Evolutionary conservation across 768 basidiomycete species (phyloP).

Genomic region (Naganishia onofrii): DNA sequence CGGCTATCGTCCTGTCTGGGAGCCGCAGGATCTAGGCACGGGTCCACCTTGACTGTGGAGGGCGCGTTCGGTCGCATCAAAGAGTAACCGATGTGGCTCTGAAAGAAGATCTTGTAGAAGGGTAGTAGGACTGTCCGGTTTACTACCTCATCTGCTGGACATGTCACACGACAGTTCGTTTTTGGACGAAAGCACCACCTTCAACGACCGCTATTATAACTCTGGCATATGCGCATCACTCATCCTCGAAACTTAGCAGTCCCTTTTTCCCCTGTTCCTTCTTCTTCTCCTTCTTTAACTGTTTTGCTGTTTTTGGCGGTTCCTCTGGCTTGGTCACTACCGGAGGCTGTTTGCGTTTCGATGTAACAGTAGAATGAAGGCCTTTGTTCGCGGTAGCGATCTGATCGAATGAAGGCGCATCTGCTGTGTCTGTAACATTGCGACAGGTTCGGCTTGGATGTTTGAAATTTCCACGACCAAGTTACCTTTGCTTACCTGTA

Average conservation of each 20-base stretch:
- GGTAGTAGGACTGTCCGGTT: too few relatives aligned
- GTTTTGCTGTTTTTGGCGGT: conserved; percentile 25
- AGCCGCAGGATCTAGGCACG: too few relatives aligned
- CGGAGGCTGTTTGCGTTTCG: conserved; percentile 48
- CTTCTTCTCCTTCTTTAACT: conserved; percentile 50
- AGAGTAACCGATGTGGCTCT: too few relatives aligned
- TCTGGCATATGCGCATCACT: background rate
- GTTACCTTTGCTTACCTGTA: background rate
- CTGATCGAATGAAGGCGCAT: conserved; percentile 29
- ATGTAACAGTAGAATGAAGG: conserved; percentile 30
- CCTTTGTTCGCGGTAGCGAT: conserved; percentile 24
- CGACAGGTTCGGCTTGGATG: conserved; percentile 20
- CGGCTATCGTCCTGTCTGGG: too few relatives aligned
- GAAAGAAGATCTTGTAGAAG: too few relatives aligned
- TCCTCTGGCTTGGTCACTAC: conserved; percentile 10
- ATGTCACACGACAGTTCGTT: background rate
- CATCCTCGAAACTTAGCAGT: conserved; percentile 52
- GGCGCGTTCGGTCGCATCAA: too few relatives aligned
- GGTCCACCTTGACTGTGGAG: too few relatives aligned
- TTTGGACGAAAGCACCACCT: background rate
- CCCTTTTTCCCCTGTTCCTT: conserved; percentile 50
- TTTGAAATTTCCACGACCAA: conserved; percentile 5
- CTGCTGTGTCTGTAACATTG: conserved; percentile 34
- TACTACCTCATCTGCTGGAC: background rate
- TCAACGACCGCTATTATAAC: background rate